Conservation (phyloP, 1,284 basidiomycete species). For the Puccinia hordei region DNA sequence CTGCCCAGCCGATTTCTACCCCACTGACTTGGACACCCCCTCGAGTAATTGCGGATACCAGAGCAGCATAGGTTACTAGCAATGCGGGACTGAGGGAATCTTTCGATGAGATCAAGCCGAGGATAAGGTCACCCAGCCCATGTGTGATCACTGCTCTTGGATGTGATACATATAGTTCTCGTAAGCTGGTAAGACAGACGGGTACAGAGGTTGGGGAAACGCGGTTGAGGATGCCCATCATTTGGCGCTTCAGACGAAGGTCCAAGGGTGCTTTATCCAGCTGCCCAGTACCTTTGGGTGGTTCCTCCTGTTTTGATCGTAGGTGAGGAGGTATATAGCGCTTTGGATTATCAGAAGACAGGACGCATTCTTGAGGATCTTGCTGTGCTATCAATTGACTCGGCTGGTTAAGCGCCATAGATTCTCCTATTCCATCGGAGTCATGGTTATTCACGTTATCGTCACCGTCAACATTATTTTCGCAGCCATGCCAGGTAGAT, state of each 20-base stretch:
- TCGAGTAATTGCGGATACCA: conserved; percentile 40
- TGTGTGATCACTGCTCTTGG: conserved; percentile 41
- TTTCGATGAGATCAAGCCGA: conserved; percentile 34
- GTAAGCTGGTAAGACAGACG: conserved; percentile 28
- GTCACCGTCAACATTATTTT: neutral
- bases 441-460: neutral
- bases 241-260: conserved; percentile 41
- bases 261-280: conserved; percentile 16
- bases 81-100: conserved; percentile 35
- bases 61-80: conserved; percentile 41
- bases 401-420: neutral
- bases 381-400: neutral
- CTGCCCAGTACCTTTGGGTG: neutral
- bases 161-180: conserved; percentile 44
- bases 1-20: conserved; percentile 49
- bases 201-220: conserved; percentile 47
- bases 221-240: conserved; percentile 49
- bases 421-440: neutral
- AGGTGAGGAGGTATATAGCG: conserved; percentile 48
- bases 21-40: conserved; percentile 48
- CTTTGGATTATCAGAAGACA: neutral
- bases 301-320: conserved; percentile 22
- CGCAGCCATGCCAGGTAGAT: conserved; percentile 31
- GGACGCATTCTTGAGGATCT: conserved; percentile 2
- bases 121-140: conserved; percentile 37